phyloP scores from a whole-genome alignment of 148 eudicot genomes.

The Cornus controversa region DNA sequence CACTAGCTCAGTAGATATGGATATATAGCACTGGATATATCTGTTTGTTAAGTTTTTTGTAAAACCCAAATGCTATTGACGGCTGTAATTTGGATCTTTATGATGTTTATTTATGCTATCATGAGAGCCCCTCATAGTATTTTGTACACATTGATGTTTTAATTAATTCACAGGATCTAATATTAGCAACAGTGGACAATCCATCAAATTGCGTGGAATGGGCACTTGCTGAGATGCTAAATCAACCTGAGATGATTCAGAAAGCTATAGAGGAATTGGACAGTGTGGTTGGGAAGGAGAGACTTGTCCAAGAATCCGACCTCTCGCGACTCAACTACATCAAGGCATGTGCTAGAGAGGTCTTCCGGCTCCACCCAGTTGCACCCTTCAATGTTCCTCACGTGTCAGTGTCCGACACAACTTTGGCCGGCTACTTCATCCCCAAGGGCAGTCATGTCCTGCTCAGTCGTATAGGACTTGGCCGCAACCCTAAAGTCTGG shows the following conservation, averaged over 20 bases:
- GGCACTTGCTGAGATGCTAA: background rate
- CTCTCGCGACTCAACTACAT: slow-evolving; percentile 9
- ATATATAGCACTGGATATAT: too few species aligned
- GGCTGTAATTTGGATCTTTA: too few species aligned
- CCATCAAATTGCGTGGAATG: slow-evolving; percentile 10
- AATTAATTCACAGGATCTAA: slow-evolving; percentile 1
- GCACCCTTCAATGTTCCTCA: too few species aligned
- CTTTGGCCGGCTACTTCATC: slow-evolving; percentile 3
- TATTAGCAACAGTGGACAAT: slow-evolving; percentile 12
- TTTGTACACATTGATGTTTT: too few species aligned
- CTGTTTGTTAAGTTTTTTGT: too few species aligned
- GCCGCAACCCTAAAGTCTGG: slow-evolving; percentile 12
- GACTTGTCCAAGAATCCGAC: slow-evolving; percentile 10
- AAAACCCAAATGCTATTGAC: too few species aligned
- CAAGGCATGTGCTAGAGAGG: background rate
- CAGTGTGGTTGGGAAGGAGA: background rate
- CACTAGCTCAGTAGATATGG: too few species aligned
- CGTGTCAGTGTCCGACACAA: background rate
- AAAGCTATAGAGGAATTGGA: slow-evolving; percentile 4
- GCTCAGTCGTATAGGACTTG: background rate
- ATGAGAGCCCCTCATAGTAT: too few species aligned
- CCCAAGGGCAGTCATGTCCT: slow-evolving; percentile 12
- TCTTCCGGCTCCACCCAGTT: too few species aligned
- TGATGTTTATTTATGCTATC: too few species aligned
- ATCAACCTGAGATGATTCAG: background rate